Evolutionary conservation across 129 eudicot species (phyloP), one percentile per base, ranked within the genome.

Genomic region (Deinandra increscens): DNA sequence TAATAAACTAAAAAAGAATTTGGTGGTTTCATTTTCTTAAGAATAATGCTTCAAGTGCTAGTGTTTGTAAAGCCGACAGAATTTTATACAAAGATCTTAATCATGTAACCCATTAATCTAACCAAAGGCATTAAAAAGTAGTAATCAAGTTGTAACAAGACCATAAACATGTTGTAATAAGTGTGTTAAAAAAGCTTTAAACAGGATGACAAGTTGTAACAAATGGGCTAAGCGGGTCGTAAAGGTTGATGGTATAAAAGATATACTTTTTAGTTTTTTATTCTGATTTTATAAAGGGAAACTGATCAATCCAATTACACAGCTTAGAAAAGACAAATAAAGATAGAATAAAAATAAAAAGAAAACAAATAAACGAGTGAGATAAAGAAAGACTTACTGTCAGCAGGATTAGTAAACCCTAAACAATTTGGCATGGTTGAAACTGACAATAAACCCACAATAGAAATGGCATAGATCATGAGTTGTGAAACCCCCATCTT

Each of bases 391-490:
- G 36, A 59, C 79, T 74, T 85, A 90, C 97, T 82, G 72, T 90
- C 97, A 62, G 78, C 73, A 74, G 87, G 84, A 70, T 87, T 86
- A 23, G 97, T 90, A 46, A 44, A 31, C 44, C 81, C 89, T 6
- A 60, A 34, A 70, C 85, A 76, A 56, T 26, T 66, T 51, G 79
- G 81, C 72, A 76, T 36, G 26, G 50, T 66, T 17, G 74, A 51
- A 68, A 79, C 26, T n/a, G 76, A 70, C 44, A 75, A 71, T 51
- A 91, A 65, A 51, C 72, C 76, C 51, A 75, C 45, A 23, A 83
- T 29, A 72, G 81, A 60, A 53, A 75, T 26, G 15, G 54, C 20
- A 74, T 23, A 72, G 37, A 64, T 78, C 70, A 65, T 59, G 79
- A 78, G 70, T 71, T 75, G 46, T 31, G 71, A 70, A 70, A 26